Conservation (phyloP, 306 rosid genomes). For the Carpinus fangiana region DNA sequence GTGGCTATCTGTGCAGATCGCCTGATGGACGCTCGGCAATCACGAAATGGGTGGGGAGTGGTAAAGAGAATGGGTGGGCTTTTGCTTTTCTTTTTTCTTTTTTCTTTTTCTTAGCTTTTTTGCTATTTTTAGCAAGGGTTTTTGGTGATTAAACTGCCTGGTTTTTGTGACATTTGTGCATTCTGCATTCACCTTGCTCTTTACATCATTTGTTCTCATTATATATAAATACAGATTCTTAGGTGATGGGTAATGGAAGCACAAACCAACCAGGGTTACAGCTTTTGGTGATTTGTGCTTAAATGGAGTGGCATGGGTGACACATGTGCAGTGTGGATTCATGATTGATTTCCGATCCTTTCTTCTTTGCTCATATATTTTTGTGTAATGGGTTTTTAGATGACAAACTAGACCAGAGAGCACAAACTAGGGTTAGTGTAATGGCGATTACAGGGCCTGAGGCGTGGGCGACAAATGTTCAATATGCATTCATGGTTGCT, state of each 20-base stretch:
- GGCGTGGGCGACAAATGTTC: constrained; percentile 8
- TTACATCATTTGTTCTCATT: constrained; percentile 40
- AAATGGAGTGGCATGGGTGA: constrained; percentile 21
- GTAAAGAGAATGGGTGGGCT: constrained; percentile 37
- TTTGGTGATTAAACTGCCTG: constrained; percentile 41
- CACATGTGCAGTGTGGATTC: constrained; percentile 59
- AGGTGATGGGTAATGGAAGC: constrained; percentile 21
- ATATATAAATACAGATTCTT: constrained; percentile 27
- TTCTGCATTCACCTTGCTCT: constrained; percentile 54
- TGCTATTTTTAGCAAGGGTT: constrained; percentile 62
- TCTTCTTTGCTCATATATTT: background rate
- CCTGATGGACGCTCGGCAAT: constrained; percentile 69
- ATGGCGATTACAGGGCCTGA: background rate
- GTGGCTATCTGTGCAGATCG: constrained; percentile 41
- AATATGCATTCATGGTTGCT: constrained; percentile 6
- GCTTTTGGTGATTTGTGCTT: constrained; percentile 22
- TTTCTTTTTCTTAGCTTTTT: constrained; percentile 15
- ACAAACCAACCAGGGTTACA: constrained; percentile 24
- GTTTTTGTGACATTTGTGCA: constrained; percentile 78
- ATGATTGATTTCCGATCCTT: constrained; percentile 18
- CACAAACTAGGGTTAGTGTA: constrained; percentile 4
- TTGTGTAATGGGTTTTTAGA: background rate
- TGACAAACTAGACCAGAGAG: background rate
- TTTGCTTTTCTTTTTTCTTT: background rate
- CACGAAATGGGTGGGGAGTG: constrained; percentile 66